Conservation (phyloP, 139 green algal genomes). For the Pseudopediastrum boryanum region DNA sequence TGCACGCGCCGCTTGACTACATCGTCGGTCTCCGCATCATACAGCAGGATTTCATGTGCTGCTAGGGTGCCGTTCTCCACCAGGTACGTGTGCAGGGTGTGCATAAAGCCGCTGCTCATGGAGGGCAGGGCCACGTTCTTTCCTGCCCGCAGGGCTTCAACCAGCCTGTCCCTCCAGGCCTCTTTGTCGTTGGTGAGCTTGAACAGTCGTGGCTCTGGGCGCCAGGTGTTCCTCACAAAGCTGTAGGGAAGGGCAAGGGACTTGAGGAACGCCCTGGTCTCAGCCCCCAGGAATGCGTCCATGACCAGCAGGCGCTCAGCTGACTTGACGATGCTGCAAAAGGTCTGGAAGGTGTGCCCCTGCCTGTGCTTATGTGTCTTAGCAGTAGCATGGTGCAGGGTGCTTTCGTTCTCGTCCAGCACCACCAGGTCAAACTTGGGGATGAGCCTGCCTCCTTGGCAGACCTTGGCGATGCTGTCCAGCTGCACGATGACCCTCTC, state of each 20-base stretch:
- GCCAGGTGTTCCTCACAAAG: slow-evolving; percentile 6
- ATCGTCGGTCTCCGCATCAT: not conserved
- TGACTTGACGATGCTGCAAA: slow-evolving; percentile 9
- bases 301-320: not conserved
- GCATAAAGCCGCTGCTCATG: slow-evolving; percentile 5
- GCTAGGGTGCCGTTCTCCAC: not conserved
- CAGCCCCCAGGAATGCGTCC: not conserved
- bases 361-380: not conserved
- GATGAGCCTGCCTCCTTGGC: not conserved
- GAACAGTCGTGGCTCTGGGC: not conserved
- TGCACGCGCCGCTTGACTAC: not conserved
- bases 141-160: not conserved
- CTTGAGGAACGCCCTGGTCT: not conserved
- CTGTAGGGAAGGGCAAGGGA: not conserved
- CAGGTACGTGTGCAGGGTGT: slow-evolving; percentile 5
- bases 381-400: slow-evolving; percentile 4
- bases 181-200: not conserved
- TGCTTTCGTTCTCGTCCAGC: slow-evolving; percentile 14
- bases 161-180: not conserved
- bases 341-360: not conserved
- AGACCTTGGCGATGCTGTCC: slow-evolving; percentile 8
- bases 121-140: not conserved
- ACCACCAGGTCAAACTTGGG: slow-evolving; percentile 5
- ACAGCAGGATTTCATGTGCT: not conserved
- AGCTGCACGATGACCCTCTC: not conserved